These are phyloP conservation scores for Pelargonium nanum DNA, from an alignment of 345 rosid genomes.

Conservation along the genomic window DNA sequence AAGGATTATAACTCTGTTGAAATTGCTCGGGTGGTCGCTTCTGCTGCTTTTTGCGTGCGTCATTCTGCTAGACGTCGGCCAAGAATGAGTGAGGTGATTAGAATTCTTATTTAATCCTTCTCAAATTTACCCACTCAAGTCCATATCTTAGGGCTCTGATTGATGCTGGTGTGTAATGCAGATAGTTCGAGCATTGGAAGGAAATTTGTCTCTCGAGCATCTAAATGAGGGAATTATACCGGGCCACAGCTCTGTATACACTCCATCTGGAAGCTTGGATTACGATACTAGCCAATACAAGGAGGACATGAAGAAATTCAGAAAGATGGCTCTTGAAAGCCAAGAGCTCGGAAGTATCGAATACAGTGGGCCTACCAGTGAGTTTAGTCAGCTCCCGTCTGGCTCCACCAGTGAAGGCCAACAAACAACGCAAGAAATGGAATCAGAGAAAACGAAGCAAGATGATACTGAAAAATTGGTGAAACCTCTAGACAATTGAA, in stretches of 20 bases:
- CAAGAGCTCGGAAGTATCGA: constrained; percentile 44
- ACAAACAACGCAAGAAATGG: constrained; percentile 38
- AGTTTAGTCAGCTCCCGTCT: constrained; percentile 36
- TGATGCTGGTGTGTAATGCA: constrained; percentile 17
- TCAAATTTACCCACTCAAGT: constrained; percentile 5
- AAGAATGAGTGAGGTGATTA: constrained; percentile 71
- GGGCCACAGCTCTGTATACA: constrained; percentile 32
- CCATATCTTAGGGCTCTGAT: no score
- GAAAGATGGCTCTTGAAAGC: constrained; percentile 58
- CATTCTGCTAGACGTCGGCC: constrained; percentile 72
- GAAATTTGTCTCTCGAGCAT: constrained; percentile 51
- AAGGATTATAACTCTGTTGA: constrained; percentile 33
- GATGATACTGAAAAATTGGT: constrained; percentile 6
- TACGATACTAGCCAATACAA: constrained; percentile 52
- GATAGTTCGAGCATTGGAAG: constrained; percentile 81
- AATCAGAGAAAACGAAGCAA: constrained; percentile 21
- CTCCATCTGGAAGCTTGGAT: constrained; percentile 49
- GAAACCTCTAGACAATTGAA: no score
- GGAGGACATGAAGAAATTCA: constrained; percentile 59
- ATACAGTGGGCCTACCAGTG: constrained; percentile 44
- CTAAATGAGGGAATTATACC: constrained; percentile 47
- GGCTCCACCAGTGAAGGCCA: constrained; percentile 56
- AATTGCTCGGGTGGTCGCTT: constrained; percentile 60
- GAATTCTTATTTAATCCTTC: neutral
- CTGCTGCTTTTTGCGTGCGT: constrained; percentile 73